phyloP scores from a whole-genome alignment of 73 alveolate genomes.

The Urostyla sp. region DNA sequence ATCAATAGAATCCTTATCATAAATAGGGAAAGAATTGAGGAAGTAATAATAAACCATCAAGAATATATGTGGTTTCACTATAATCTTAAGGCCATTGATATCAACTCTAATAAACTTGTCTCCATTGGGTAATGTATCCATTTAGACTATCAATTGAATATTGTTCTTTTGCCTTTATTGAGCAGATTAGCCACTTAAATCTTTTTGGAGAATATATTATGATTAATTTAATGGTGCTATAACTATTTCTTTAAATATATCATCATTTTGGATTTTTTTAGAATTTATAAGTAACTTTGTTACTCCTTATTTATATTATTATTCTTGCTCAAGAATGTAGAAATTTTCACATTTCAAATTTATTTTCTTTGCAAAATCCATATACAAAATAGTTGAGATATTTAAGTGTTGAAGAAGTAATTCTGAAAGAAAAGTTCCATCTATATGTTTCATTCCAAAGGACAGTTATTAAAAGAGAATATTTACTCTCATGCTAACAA shows the following conservation, averaged over 20 bases:
- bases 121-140: constrained; percentile 24
- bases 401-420: neutral
- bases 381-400: neutral
- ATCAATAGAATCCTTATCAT: constrained; percentile 49
- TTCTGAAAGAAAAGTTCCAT: constrained; percentile 40
- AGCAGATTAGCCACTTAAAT: no score
- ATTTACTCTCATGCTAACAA: constrained; percentile 50
- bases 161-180: no score
- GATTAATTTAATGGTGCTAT: no score
- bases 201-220: no score
- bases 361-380: constrained; percentile 17
- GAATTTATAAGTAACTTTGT: no score
- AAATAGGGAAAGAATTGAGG: constrained; percentile 55
- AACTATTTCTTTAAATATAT: no score
- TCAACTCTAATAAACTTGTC: constrained; percentile 58
- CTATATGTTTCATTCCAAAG: constrained; percentile 17
- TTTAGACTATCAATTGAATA: no score
- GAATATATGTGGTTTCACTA: constrained; percentile 53
- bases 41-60: constrained; percentile 57
- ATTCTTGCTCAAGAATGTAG: neutral
- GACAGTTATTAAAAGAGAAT: neutral
- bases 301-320: neutral
- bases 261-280: no score
- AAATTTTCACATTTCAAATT: constrained; percentile 1
- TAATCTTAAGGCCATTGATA: constrained; percentile 27